Evolutionary conservation across 192 early-diverging fungal genomes (phyloP).

Genomic region (Rhizoclosmatium globosum): DNA sequence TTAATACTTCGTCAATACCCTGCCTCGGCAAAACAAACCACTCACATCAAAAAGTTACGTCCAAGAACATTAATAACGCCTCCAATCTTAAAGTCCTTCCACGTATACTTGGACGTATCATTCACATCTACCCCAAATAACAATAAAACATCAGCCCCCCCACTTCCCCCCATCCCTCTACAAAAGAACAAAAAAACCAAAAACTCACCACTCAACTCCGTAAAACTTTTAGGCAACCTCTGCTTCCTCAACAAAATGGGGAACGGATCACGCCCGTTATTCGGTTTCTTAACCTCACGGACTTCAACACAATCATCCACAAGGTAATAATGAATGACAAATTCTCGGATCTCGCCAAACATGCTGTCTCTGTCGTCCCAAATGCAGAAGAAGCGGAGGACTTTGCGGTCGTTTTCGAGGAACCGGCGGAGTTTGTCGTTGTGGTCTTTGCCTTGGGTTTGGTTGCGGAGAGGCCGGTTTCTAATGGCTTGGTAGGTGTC

Average conservation of each 20-base stretch:
- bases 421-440: constrained; percentile 66
- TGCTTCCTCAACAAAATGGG: constrained; percentile 67
- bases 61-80: constrained; percentile 65
- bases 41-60: constrained; percentile 65
- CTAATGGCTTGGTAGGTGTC: constrained; percentile 61
- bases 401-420: constrained; percentile 68
- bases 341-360: constrained; percentile 70
- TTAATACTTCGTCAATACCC: neutral
- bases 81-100: constrained; percentile 68
- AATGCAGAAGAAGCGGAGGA: constrained; percentile 69
- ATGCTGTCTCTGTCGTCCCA: constrained; percentile 69
- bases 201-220: constrained; percentile 53
- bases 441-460: constrained; percentile 25
- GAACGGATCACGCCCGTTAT: constrained; percentile 68
- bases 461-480: constrained; percentile 51
- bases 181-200: constrained; percentile 13
- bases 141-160: neutral
- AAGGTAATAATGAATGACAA: constrained; percentile 73
- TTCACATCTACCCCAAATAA: constrained; percentile 47
- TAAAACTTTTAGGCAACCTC: constrained; percentile 63
- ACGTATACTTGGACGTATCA: constrained; percentile 63
- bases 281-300: constrained; percentile 66
- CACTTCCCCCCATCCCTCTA: constrained; percentile 41
- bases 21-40: neutral
- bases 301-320: constrained; percentile 75